These are phyloP conservation scores for Globisporangium parvum DNA, from an alignment of 352 stramenopile species.

Conservation along the genomic window DNA sequence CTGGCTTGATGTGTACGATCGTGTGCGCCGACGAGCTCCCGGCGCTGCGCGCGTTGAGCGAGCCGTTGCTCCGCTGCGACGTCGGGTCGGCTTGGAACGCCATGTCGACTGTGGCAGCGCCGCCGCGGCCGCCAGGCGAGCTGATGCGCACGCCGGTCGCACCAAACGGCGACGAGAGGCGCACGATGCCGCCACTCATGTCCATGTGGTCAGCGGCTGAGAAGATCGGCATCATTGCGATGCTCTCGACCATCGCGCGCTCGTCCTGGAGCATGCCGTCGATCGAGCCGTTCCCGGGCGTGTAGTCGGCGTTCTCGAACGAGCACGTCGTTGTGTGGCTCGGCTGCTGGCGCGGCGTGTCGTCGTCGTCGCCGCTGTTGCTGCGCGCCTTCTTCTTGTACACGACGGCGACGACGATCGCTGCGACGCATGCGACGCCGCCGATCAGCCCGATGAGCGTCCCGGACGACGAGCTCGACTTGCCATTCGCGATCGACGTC, in stretches of 20 bases:
- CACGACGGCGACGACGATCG: constrained; percentile 8
- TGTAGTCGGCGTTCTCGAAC: constrained; percentile 15
- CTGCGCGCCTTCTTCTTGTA: constrained; percentile 4
- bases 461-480: not conserved
- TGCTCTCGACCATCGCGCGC: constrained; percentile 8
- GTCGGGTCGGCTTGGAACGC: constrained; percentile 9
- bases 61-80: not conserved
- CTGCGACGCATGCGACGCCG: constrained; percentile 2
- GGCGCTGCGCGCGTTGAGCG: constrained; percentile 1
- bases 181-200: constrained; percentile 6
- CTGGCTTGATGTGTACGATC: constrained; percentile 6
- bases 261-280: constrained; percentile 15
- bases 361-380: not conserved
- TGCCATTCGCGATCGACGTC: not conserved
- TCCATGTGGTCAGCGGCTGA: constrained; percentile 8
- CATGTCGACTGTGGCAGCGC: constrained; percentile 5
- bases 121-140: not conserved
- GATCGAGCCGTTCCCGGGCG: constrained; percentile 5
- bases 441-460: constrained; percentile 1
- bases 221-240: constrained; percentile 11
- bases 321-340: constrained; percentile 6
- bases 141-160: constrained; percentile 10
- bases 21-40: not conserved
- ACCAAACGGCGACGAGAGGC: constrained; percentile 13
- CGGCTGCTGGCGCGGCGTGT: constrained; percentile 5